These are phyloP conservation scores for Phytophthora vignae DNA, from an alignment of 352 stramenopile genomes.

Conservation along the genomic window DNA sequence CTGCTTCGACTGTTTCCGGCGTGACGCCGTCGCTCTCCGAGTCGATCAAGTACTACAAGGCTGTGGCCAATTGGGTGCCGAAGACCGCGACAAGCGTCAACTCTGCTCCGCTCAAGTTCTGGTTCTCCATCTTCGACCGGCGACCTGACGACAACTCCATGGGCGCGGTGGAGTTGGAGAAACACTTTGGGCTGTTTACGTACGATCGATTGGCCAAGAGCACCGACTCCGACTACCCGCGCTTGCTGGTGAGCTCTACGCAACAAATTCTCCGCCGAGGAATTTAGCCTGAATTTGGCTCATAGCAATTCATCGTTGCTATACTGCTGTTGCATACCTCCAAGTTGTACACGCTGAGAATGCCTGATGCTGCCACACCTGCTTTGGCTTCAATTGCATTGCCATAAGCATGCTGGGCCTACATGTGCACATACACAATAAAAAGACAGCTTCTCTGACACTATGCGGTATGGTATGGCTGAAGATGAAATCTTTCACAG, in stretches of 20 bases:
- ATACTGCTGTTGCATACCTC: neutral
- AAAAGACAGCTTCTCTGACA: too few species aligned
- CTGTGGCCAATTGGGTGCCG: constrained; percentile 20
- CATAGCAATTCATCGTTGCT: neutral
- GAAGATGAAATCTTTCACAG: neutral
- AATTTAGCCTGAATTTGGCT: neutral
- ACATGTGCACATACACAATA: too few species aligned
- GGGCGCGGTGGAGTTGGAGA: constrained; percentile 40
- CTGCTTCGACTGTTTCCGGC: constrained; percentile 29
- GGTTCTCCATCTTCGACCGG: constrained; percentile 65
- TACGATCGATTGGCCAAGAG: constrained; percentile 43
- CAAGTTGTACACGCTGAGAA: neutral
- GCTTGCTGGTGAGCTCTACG: neutral
- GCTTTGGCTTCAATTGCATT: too few species aligned
- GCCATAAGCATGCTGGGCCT: too few species aligned
- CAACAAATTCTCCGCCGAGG: neutral
- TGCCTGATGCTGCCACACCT: neutral
- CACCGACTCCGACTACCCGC: constrained; percentile 25
- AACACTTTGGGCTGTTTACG: constrained; percentile 36
- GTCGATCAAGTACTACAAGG: constrained; percentile 29
- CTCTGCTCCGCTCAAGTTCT: constrained; percentile 42
- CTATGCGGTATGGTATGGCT: too few species aligned
- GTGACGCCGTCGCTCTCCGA: constrained; percentile 28
- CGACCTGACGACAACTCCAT: constrained; percentile 49
- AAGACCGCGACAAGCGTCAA: constrained; percentile 4